These are phyloP conservation scores for Cryptococcus sp. DNA, from an alignment of 1,284 basidiomycete species.

Conservation along the genomic window DNA sequence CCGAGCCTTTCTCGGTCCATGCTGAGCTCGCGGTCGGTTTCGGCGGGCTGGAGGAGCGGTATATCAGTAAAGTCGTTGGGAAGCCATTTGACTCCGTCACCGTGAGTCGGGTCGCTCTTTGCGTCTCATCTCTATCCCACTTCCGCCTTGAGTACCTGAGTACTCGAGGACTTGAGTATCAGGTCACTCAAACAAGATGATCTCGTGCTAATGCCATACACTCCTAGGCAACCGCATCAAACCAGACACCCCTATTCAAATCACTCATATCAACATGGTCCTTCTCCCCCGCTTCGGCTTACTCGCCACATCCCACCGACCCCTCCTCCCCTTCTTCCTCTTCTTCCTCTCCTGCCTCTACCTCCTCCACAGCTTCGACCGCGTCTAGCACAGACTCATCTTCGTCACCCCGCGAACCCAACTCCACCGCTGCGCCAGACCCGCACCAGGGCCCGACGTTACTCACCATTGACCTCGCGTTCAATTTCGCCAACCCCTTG, in stretches of 20 bases:
- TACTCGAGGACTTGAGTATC: slow-evolving; percentile 41
- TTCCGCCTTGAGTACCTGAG: not conserved
- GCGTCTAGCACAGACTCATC: slow-evolving; percentile 5
- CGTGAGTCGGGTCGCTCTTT: slow-evolving; percentile 66
- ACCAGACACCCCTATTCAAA: slow-evolving; percentile 82
- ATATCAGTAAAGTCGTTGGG: slow-evolving; percentile 81
- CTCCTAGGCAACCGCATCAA: slow-evolving; percentile 65
- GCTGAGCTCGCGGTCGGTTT: slow-evolving; percentile 90
- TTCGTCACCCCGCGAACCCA: slow-evolving; percentile 3
- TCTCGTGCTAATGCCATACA: not conserved
- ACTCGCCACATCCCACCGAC: slow-evolving; percentile 56
- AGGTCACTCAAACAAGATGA: not conserved
- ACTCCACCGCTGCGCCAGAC: slow-evolving; percentile 17
- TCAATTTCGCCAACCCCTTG: slow-evolving; percentile 82
- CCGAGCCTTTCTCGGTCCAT: slow-evolving; percentile 63
- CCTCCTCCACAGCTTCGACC: slow-evolving; percentile 16
- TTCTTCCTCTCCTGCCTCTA: slow-evolving; percentile 15
- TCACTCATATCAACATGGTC: slow-evolving; percentile 77
- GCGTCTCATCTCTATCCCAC: not conserved
- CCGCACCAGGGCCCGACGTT: slow-evolving; percentile 61
- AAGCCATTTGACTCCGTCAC: slow-evolving; percentile 73
- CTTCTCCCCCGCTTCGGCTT: slow-evolving; percentile 63
- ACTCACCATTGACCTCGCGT: slow-evolving; percentile 77
- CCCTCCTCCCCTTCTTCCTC: slow-evolving; percentile 18
- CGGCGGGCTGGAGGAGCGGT: slow-evolving; percentile 81